Evolutionary conservation across 192 early-diverging fungal species (phyloP).

Genomic region (Lobulomyces angularis): DNA sequence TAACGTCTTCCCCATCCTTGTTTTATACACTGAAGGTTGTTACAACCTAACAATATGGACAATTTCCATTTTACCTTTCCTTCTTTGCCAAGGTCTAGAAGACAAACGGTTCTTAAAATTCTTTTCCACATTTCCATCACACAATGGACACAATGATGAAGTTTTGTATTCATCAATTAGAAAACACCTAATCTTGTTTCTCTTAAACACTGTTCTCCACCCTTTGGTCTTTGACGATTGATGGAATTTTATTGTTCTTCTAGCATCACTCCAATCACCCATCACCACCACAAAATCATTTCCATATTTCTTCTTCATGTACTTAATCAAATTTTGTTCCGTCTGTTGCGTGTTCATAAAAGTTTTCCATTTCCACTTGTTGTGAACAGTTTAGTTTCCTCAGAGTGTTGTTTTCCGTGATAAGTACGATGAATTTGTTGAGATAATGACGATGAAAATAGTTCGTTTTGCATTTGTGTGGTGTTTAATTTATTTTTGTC

Average conservation of each 20-base stretch:
- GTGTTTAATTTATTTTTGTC: too few species aligned
- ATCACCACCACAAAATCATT: constrained; percentile 6
- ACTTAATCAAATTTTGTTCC: constrained; percentile 4
- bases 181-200: constrained; percentile 9
- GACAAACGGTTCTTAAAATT: background rate
- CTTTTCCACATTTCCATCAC: constrained; percentile 1
- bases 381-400: too few species aligned
- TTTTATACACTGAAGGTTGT: background rate
- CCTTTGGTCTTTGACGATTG: constrained; percentile 6
- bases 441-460: too few species aligned
- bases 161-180: constrained; percentile 13
- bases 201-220: constrained; percentile 3
- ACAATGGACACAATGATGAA: constrained; percentile 6
- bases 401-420: too few species aligned
- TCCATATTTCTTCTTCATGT: constrained; percentile 7
- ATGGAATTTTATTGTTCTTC: constrained; percentile 6
- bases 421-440: too few species aligned
- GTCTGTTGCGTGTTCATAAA: constrained; percentile 4
- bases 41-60: constrained; percentile 13
- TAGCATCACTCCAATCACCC: constrained; percentile 6
- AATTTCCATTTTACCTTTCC: background rate
- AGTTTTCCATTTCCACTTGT: background rate
- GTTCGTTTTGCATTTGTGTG: too few species aligned
- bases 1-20: background rate
- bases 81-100: constrained; percentile 4